These are phyloP conservation scores for Geranium incanum DNA, from an alignment of 441 rosid genomes.

Conservation along the genomic window DNA sequence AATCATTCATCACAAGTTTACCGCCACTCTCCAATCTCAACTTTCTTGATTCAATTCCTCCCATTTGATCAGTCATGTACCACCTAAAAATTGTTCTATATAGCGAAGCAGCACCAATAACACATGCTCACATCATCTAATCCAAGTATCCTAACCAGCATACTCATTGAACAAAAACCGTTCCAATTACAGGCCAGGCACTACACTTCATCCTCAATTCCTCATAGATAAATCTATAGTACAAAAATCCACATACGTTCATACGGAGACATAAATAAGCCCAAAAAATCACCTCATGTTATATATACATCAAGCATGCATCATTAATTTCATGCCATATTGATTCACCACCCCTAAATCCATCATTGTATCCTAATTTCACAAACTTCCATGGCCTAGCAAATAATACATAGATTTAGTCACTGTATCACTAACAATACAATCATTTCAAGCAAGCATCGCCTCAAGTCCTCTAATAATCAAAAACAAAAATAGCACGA, in stretches of 20 bases:
- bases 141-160: constrained; percentile 1
- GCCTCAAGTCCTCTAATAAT: background rate
- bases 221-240: background rate
- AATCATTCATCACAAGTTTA: no score
- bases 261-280: no score
- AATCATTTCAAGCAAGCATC: background rate
- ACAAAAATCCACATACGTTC: background rate
- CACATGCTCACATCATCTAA: background rate
- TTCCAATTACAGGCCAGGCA: background rate
- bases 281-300: background rate
- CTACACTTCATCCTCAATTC: background rate
- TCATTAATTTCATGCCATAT: background rate
- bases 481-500: background rate
- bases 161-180: background rate
- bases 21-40: no score
- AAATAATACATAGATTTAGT: no score
- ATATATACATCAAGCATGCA: background rate
- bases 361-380: no score
- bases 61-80: no score
- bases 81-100: no score
- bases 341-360: no score
- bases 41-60: no score
- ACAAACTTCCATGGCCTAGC: no score
- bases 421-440: background rate
- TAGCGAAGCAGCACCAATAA: no score